Percentiles rank a stretch among this genome's conserved stretches.
Conservation (phyloP, 2,329 filamentous ascomycete species). For the Aspergillus fischeri region DNA sequence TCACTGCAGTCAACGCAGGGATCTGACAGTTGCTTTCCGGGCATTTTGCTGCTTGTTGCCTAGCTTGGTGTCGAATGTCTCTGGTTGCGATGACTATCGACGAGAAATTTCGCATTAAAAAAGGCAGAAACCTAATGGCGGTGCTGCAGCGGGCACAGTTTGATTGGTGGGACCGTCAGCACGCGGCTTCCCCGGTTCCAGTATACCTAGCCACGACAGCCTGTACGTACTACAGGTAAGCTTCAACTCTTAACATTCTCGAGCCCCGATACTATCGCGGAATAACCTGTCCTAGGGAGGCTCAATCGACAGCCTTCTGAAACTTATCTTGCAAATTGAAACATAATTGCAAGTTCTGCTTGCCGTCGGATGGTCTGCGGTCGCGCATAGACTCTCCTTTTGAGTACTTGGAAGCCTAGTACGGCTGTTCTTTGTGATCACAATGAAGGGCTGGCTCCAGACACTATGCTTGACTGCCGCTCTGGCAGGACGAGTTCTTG, state of each 20-base stretch:
- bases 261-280: neutral
- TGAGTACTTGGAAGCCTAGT: conserved; percentile 20
- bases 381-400: conserved; percentile 12
- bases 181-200: conserved; percentile 20
- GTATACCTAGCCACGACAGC: conserved; percentile 17
- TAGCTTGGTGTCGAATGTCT: neutral
- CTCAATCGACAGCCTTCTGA: neutral
- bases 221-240: neutral
- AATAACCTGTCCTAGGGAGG: neutral
- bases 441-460: conserved; percentile 40
- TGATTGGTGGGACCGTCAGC: conserved; percentile 22
- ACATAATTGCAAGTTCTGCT: neutral
- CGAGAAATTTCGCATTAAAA: conserved; percentile 12
- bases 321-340: neutral
- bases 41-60: conserved; percentile 21
- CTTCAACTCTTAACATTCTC: neutral
- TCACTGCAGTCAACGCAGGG: conserved; percentile 57
- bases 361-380: conserved; percentile 18
- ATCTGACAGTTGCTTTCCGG: conserved; percentile 26
- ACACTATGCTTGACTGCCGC: conserved; percentile 35
- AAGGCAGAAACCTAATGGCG: conserved; percentile 18
- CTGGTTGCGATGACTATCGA: neutral
- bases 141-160: conserved; percentile 9
- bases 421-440: conserved; percentile 13
- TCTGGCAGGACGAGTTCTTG: conserved; percentile 35